phyloP scores from a whole-genome alignment of 1,284 basidiomycete species.

The Ganoderma lingzhi region DNA sequence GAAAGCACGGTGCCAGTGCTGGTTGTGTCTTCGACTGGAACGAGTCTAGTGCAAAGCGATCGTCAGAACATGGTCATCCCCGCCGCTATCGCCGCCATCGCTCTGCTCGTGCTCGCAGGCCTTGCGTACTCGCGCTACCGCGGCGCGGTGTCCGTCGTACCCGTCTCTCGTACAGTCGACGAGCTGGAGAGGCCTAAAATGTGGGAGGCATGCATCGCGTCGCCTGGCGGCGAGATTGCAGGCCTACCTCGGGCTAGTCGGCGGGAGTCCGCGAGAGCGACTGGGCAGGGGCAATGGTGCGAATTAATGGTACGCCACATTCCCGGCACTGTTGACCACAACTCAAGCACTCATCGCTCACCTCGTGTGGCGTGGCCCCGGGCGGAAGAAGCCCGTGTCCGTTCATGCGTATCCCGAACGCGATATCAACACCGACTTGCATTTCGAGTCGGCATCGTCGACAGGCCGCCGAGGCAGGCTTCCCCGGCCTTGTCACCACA shows the following conservation, averaged over 20 bases:
- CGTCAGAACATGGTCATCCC: background rate
- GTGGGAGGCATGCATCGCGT: background rate
- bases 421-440: background rate
- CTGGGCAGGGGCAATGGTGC: background rate
- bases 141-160: background rate
- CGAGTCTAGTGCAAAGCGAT: background rate
- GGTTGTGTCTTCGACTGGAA: background rate
- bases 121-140: background rate
- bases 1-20: background rate
- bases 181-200: background rate
- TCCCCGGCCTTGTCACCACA: background rate
- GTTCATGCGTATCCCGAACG: background rate
- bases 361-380: background rate
- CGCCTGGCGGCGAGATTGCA: background rate
- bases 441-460: background rate
- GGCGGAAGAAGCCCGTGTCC: background rate
- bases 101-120: background rate
- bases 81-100: background rate
- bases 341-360: background rate
- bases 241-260: background rate
- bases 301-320: background rate
- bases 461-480: background rate
- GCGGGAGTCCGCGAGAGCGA: background rate
- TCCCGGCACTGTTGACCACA: background rate
- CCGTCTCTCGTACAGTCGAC: background rate